Evolutionary conservation across 345 rosid species (phyloP).

Genomic region (Lepidium didymum): DNA sequence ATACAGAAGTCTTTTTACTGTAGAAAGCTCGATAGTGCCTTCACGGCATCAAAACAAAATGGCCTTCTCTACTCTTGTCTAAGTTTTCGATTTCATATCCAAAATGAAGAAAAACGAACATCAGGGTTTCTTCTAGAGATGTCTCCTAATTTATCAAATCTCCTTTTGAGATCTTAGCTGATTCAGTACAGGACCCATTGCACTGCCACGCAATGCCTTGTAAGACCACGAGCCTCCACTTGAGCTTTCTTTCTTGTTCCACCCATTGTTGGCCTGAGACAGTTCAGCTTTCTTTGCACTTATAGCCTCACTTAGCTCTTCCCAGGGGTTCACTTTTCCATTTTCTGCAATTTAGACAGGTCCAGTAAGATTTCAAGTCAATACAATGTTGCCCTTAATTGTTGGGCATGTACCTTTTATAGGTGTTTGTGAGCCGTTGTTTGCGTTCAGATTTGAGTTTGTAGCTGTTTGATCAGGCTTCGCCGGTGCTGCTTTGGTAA

Average conservation of each 20-base stretch:
- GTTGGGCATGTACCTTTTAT: constrained; percentile 37
- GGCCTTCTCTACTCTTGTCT: constrained; percentile 3
- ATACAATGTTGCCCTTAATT: not conserved
- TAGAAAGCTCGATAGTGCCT: not conserved
- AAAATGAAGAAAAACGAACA: not conserved
- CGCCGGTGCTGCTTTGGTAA: not conserved
- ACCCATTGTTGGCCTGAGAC: constrained; percentile 48
- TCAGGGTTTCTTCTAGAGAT: not conserved
- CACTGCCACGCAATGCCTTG: constrained; percentile 67
- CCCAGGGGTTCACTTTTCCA: constrained; percentile 52
- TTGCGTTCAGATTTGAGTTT: constrained; percentile 20
- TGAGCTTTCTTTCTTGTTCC: constrained; percentile 44
- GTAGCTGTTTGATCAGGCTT: constrained; percentile 17
- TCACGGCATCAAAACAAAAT: constrained; percentile 8
- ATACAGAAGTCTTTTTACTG: not conserved
- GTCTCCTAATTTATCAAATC: constrained; percentile 18
- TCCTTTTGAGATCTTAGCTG: constrained; percentile 65
- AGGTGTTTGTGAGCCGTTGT: constrained; percentile 27
- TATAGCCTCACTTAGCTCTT: constrained; percentile 57
- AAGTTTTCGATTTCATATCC: constrained; percentile 9
- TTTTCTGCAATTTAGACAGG: constrained; percentile 38
- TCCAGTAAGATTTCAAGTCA: not conserved
- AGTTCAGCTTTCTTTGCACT: constrained; percentile 61
- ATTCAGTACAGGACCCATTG: constrained; percentile 81
- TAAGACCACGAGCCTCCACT: constrained; percentile 50